These are phyloP conservation scores for Nematodospora valgi DNA, from an alignment of 805 yeast species.

Conservation along the genomic window DNA sequence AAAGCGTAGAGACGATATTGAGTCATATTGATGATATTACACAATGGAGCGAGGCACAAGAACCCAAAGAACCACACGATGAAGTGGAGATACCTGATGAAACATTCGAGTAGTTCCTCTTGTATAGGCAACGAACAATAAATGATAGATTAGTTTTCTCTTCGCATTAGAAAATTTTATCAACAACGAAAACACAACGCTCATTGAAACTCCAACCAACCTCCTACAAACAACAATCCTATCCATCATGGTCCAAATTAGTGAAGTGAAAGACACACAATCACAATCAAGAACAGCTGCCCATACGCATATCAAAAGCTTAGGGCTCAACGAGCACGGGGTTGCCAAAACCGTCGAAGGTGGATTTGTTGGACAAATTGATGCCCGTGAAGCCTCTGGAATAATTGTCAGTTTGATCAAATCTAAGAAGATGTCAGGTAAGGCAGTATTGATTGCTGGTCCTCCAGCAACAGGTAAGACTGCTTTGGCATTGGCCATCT, in stretches of 20 bases:
- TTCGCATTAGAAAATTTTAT: too few relatives aligned
- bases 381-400: slow-evolving; percentile 90
- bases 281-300: slow-evolving; percentile 71
- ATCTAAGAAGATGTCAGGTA: slow-evolving; percentile 89
- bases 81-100: slow-evolving; percentile 25
- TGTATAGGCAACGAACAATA: too few relatives aligned
- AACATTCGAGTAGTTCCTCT: too few relatives aligned
- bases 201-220: not conserved
- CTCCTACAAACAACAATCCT: not conserved
- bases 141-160: too few relatives aligned
- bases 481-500: slow-evolving; percentile 91
- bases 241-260: slow-evolving; percentile 64
- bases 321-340: slow-evolving; percentile 90
- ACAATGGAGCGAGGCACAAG: slow-evolving; percentile 96
- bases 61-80: slow-evolving; percentile 93
- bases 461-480: slow-evolving; percentile 99
- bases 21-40: slow-evolving; percentile 95
- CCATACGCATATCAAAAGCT: slow-evolving; percentile 93
- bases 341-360: slow-evolving; percentile 81
- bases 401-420: slow-evolving; percentile 90
- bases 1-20: slow-evolving; percentile 74
- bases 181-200: not conserved
- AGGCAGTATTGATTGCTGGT: slow-evolving; percentile 93
- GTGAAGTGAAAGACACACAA: slow-evolving; percentile 61
- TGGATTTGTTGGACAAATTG: slow-evolving; percentile 78